Conservation (phyloP, 257 asterid species). For the Penstemon barbatus region DNA sequence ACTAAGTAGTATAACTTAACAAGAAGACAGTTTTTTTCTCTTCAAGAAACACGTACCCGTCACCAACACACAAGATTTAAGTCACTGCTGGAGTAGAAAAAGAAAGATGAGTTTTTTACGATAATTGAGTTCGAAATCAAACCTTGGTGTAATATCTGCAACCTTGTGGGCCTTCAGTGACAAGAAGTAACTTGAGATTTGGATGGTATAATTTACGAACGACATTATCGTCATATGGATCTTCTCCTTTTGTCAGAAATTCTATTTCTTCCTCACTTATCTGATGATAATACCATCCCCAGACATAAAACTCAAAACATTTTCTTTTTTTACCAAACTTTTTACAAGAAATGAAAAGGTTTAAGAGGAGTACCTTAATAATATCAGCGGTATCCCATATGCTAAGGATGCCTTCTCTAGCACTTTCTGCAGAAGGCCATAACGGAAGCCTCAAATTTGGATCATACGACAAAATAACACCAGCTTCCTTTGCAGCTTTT, state of each 20-base stretch:
- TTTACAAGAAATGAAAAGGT: neutral
- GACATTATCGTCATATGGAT: constrained; percentile 84
- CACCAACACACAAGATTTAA: too few relatives aligned
- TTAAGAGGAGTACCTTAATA: constrained; percentile 61
- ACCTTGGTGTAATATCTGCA: constrained; percentile 98
- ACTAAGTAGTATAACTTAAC: too few relatives aligned
- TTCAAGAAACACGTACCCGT: too few relatives aligned
- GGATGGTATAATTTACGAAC: constrained; percentile 85
- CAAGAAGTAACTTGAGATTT: constrained; percentile 79
- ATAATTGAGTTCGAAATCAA: constrained; percentile 13
- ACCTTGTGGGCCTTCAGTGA: constrained; percentile 95
- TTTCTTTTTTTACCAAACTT: neutral
- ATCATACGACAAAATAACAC: constrained; percentile 87
- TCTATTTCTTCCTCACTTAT: constrained; percentile 90
- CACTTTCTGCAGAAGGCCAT: constrained; percentile 95
- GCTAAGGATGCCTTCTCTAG: constrained; percentile 96
- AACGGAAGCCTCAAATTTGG: constrained; percentile 97
- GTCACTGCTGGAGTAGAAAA: too few relatives aligned
- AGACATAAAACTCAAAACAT: constrained; percentile 24
- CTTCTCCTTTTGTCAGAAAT: constrained; percentile 88
- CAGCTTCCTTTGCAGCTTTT: constrained; percentile 90
- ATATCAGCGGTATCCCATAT: constrained; percentile 94
- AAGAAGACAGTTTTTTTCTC: too few relatives aligned
- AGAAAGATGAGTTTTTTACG: too few relatives aligned
- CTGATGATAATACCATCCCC: constrained; percentile 44